A percentile compares a stretch with the other conserved stretches of the same genome.
These are phyloP conservation scores for Chaetomium globosum DNA, from an alignment of 2,329 filamentous ascomycete genomes.

Conservation along the genomic window DNA sequence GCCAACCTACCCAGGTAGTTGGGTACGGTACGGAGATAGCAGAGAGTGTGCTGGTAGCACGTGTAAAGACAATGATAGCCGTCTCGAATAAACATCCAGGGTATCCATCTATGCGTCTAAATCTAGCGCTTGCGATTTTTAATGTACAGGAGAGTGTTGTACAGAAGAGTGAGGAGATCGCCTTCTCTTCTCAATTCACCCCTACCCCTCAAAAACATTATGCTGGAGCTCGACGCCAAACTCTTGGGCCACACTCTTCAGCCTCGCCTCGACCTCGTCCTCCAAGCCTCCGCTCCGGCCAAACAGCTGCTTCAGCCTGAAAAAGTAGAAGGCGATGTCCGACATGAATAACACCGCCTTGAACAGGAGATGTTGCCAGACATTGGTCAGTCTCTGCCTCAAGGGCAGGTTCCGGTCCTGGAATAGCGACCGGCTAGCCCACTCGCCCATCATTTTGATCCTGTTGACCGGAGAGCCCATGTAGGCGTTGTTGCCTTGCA, in stretches of 20 bases:
- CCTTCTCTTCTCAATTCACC: not conserved
- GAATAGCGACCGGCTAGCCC: conserved; percentile 83
- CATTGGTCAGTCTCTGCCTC: conserved; percentile 66
- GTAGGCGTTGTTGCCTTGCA: conserved; percentile 91
- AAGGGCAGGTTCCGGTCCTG: conserved; percentile 69
- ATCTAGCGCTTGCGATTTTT: conserved; percentile 16
- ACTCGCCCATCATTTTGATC: conserved; percentile 89
- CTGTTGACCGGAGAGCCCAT: conserved; percentile 87
- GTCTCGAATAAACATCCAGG: conserved; percentile 5
- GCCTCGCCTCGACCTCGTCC: conserved; percentile 84
- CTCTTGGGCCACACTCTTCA: conserved; percentile 85
- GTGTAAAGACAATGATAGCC: no score
- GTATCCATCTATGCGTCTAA: conserved; percentile 26
- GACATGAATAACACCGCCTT: conserved; percentile 71
- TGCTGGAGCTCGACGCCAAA: conserved; percentile 91
- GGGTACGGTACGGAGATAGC: not conserved
- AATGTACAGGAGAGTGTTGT: conserved; percentile 14
- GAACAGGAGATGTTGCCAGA: conserved; percentile 80
- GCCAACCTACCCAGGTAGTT: not conserved
- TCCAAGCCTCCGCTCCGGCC: conserved; percentile 85
- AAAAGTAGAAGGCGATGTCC: conserved; percentile 82
- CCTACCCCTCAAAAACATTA: conserved; percentile 79
- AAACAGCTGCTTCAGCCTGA: conserved; percentile 74
- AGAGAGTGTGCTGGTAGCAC: not conserved
- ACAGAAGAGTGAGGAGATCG: conserved; percentile 12